Evolutionary conservation across 2,329 filamentous ascomycete species (phyloP), one percentile per base, ranked within the genome.

Genomic region (Sphaerulina musiva): DNA sequence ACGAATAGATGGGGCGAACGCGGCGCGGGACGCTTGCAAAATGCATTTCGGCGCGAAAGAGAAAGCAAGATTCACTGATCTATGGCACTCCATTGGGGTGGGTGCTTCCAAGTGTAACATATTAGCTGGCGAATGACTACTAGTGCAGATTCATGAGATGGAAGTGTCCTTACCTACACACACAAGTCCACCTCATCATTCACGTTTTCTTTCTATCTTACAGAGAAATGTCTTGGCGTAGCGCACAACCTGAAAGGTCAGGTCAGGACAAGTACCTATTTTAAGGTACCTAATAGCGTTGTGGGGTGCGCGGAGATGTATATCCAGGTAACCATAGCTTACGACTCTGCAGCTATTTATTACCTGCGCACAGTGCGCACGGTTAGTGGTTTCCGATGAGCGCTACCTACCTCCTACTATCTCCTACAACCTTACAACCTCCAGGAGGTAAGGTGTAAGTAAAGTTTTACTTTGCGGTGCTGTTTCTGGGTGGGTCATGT

Each of bases 291-390:
- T 17, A 17, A 48, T 40, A 48, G 46, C 20, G 44, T 49, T 54
- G 52, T 50, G 47, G 52, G 52, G 47, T 48, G 26, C 46, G 40
- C 20, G 46, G 39, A n/a, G 46, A 23, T 54, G 52, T 40, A 46
- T 46, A 46, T 50, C 34, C 46, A 54, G 46, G 52, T 45, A 17
- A 40, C 42, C 36, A 40, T 32, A 31, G 42, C 49, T 52, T 46
- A 42, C 42, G n/a, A n/a, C 14, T 17, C 14, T 39, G 41, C 17
- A 32, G 49, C 38, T 43, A 26, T 17, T 32, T 26, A 12, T 12
- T 14, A 14, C 14, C 34, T 26, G 34, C 34, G 31, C 5, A 36
- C 12, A 48, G 17, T 11, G 14, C 14, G 14, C 14, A 17, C 14
- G 14, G 14, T 42, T 29, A 14, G 10, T 45, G 38, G 40, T 9